Evolutionary conservation across 2,329 filamentous ascomycete genomes (phyloP).

Genomic region (Aspergillus sp.): DNA sequence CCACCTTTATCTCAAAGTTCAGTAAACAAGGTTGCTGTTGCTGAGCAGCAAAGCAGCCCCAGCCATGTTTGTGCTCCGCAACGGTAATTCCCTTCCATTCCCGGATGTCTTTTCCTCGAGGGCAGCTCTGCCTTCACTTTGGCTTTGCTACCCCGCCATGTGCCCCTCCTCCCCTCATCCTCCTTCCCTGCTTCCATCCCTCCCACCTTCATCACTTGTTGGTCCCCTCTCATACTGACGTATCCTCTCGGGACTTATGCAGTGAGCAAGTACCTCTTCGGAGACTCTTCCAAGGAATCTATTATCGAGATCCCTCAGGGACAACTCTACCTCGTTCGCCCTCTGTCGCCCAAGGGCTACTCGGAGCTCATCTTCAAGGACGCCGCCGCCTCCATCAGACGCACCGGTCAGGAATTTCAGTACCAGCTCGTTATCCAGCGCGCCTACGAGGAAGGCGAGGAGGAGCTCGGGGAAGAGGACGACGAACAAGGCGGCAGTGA

Average conservation of each 20-base stretch:
- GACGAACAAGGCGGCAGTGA: conserved; percentile 78
- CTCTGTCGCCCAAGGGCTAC: conserved; percentile 93
- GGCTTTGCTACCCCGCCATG: conserved; percentile 22
- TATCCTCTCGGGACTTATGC: conserved; percentile 13
- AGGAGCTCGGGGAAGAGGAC: conserved; percentile 87
- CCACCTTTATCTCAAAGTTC: conserved; percentile 9
- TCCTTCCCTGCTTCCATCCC: conserved; percentile 1
- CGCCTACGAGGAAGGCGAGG: conserved; percentile 96
- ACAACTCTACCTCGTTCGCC: conserved; percentile 95
- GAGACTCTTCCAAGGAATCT: conserved; percentile 83
- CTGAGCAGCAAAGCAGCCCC: conserved; percentile 30
- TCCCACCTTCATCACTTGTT: not conserved
- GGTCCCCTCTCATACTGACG: conserved; percentile 13
- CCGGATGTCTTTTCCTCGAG: conserved; percentile 3
- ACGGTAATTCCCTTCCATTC: conserved; percentile 48
- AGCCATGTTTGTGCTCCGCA: conserved; percentile 60
- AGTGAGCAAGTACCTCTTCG: conserved; percentile 94
- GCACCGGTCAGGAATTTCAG: conserved; percentile 91
- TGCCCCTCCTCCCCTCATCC: conserved; percentile 18
- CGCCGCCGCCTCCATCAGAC: conserved; percentile 85
- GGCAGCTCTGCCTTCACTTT: conserved; percentile 6
- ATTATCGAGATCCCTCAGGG: conserved; percentile 94
- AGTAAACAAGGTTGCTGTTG: conserved; percentile 23
- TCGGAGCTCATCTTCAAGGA: conserved; percentile 99
- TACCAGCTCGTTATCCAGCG: conserved; percentile 96